Evolutionary conservation across 1,284 basidiomycete genomes (phyloP).

Genomic region (Pisolithus thermaeus): DNA sequence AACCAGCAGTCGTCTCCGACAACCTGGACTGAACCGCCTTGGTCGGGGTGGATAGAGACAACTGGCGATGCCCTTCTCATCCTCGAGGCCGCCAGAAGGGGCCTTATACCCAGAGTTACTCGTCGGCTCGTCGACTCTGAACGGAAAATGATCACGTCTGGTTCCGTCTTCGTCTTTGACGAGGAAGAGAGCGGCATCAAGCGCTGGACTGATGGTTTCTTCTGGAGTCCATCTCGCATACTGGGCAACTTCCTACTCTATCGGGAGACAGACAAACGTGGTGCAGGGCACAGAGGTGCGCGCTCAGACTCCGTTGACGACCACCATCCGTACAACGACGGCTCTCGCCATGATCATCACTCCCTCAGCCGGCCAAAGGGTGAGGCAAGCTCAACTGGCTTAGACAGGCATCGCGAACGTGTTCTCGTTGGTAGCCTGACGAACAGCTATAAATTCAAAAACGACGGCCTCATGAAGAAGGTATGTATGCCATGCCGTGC

Average conservation of each 20-base stretch:
- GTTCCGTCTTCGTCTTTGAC: constrained; percentile 96
- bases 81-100: constrained; percentile 88
- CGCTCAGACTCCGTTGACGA: constrained; percentile 36
- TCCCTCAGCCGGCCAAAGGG: constrained; percentile 59
- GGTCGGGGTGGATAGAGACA: constrained; percentile 90
- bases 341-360: constrained; percentile 35
- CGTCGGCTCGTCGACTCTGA: constrained; percentile 91
- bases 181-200: constrained; percentile 98
- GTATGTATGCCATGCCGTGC: constrained; percentile 37
- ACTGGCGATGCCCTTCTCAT: constrained; percentile 94
- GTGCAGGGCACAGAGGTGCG: constrained; percentile 50
- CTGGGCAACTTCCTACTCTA: constrained; percentile 94
- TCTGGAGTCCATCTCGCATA: constrained; percentile 86
- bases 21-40: constrained; percentile 77
- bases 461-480: constrained; percentile 93
- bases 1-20: constrained; percentile 25
- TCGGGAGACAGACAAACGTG: constrained; percentile 84
- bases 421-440: constrained; percentile 85
- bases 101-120: constrained; percentile 91
- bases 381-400: constrained; percentile 39
- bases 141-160: constrained; percentile 87
- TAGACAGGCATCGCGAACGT: constrained; percentile 72
- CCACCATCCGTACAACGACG: constrained; percentile 30
- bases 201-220: constrained; percentile 96
- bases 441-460: constrained; percentile 87